A percentile compares a stretch with the other conserved stretches of the same genome.
Evolutionary conservation across 2,329 filamentous ascomycete genomes (phyloP).

Genomic region (Fusarium sp.): DNA sequence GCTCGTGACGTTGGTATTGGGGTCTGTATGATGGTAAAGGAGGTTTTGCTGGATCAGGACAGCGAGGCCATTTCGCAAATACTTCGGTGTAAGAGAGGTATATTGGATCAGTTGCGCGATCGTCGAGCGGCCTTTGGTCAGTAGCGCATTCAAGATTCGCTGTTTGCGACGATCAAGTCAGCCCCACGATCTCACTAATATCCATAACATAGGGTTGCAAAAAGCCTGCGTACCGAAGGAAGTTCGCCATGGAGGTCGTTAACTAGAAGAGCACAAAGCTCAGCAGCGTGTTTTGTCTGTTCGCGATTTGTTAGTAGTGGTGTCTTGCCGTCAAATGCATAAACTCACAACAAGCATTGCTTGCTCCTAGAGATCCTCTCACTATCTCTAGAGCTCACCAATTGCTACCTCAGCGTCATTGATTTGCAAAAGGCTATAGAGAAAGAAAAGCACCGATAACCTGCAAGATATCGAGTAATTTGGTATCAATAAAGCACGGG

Average conservation of each 20-base stretch:
- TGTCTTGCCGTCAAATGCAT: slow-evolving; percentile 34
- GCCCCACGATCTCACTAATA: slow-evolving; percentile 39
- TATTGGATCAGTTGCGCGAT: slow-evolving; percentile 75
- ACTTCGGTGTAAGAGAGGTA: slow-evolving; percentile 77
- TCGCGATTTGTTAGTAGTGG: slow-evolving; percentile 38
- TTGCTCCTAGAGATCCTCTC: slow-evolving; percentile 81
- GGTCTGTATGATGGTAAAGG: slow-evolving; percentile 76
- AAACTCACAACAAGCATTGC: slow-evolving; percentile 65
- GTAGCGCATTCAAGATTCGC: slow-evolving; percentile 85
- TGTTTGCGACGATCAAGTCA: slow-evolving; percentile 55
- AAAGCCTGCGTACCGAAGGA: slow-evolving; percentile 76
- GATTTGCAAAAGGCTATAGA: slow-evolving; percentile 47
- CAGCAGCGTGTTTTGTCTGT: slow-evolving; percentile 78
- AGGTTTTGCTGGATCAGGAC: slow-evolving; percentile 91
- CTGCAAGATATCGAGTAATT: neutral
- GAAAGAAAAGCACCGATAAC: slow-evolving; percentile 9
- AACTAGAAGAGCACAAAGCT: slow-evolving; percentile 91
- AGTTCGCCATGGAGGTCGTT: slow-evolving; percentile 92
- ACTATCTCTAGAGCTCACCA: slow-evolving; percentile 81
- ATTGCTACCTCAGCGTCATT: slow-evolving; percentile 77
- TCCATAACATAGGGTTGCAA: slow-evolving; percentile 21
- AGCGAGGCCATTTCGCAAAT: slow-evolving; percentile 83
- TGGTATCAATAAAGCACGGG: neutral
- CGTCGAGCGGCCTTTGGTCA: slow-evolving; percentile 81
- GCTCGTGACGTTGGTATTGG: slow-evolving; percentile 71